A percentile compares a stretch with the other conserved stretches of the same genome.
Evolutionary conservation across 139 green algal genomes (phyloP).

Genomic region (Haematococcus lacustris): DNA sequence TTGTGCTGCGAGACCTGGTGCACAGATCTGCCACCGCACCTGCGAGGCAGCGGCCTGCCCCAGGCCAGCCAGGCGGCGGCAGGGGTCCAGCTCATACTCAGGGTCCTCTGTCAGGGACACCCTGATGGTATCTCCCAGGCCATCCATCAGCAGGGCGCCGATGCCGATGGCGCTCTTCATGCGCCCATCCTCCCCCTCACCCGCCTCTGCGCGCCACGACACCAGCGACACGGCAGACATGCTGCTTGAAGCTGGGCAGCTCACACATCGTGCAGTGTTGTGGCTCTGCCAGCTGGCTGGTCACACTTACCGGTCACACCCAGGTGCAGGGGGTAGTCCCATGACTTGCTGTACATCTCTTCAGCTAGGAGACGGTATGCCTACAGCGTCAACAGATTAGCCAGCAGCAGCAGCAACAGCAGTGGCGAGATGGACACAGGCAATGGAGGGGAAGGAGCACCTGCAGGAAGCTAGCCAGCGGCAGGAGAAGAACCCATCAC

Average conservation of each 20-base stretch:
- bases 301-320: constrained; percentile 82
- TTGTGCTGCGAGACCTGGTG: too few species aligned
- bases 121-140: constrained; percentile 96
- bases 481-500: neutral
- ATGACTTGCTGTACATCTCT: constrained; percentile 85
- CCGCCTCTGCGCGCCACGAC: constrained; percentile 81
- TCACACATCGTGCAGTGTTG: too few species aligned
- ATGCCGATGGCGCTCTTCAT: constrained; percentile 99
- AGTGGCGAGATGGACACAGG: neutral
- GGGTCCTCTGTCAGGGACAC: constrained; percentile 89
- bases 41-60: too few species aligned
- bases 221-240: too few species aligned
- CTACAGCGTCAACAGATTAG: too few species aligned
- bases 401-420: too few species aligned
- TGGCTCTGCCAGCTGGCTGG: too few species aligned
- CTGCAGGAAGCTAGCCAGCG: neutral
- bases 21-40: too few species aligned
- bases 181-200: constrained; percentile 94
- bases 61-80: constrained; percentile 25
- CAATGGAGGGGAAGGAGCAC: neutral
- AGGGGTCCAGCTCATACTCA: constrained; percentile 95
- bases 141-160: constrained; percentile 93
- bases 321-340: constrained; percentile 97
- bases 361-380: constrained; percentile 92
- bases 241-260: too few species aligned